Evolutionary conservation across 305 asterid genomes (phyloP).

Genomic region (Fraxinus albicans): DNA sequence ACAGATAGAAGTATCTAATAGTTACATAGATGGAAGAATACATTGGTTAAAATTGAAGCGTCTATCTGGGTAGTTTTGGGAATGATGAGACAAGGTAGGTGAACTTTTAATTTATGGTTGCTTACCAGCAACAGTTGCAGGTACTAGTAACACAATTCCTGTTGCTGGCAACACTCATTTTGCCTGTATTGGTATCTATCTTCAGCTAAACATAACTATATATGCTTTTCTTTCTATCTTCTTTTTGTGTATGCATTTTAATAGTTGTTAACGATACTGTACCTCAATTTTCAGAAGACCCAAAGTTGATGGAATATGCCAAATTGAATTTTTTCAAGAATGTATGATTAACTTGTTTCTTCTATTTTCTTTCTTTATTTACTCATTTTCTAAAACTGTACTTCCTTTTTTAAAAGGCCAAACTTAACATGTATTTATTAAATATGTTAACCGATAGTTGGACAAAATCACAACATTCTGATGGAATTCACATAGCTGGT

Average conservation of each 20-base stretch:
- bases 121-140: neutral
- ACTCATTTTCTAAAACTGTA: neutral
- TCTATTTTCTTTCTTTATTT: neutral
- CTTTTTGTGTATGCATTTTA: neutral
- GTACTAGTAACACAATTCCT: neutral
- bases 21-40: neutral
- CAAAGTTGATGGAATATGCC: neutral
- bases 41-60: neutral
- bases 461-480: neutral
- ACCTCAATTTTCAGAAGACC: neutral
- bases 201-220: neutral
- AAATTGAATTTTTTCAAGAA: neutral
- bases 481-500: neutral
- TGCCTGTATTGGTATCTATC: neutral
- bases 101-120: neutral
- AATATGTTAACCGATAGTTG: neutral
- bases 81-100: neutral
- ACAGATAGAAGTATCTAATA: neutral
- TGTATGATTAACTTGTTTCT: neutral
- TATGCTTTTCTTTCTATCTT: neutral
- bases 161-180: neutral
- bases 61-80: neutral
- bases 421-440: neutral
- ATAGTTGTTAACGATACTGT: neutral
- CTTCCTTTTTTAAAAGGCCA: neutral